phyloP scores from a whole-genome alignment of 768 basidiomycete species.

The Lyophyllum semitale region DNA sequence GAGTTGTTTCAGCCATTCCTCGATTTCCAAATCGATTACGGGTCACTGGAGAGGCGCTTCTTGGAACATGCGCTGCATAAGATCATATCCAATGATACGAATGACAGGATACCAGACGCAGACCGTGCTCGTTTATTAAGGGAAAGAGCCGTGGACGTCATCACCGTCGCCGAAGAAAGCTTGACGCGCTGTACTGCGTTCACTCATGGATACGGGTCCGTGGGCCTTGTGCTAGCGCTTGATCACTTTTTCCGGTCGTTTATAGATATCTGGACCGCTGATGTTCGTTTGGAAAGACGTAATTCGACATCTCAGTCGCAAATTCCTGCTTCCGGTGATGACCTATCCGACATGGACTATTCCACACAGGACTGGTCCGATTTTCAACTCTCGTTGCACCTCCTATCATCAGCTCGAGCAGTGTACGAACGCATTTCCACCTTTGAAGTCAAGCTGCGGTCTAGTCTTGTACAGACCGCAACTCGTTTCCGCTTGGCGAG shows the following conservation, averaged over 20 bases:
- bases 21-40: conserved; percentile 87
- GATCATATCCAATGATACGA: conserved; percentile 43
- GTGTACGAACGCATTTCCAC: conserved; percentile 64
- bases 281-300: conserved; percentile 42
- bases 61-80: conserved; percentile 61
- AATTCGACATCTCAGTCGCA: conserved; percentile 27
- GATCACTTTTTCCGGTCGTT: conserved; percentile 75
- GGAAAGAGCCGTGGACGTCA: conserved; percentile 76
- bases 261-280: conserved; percentile 61
- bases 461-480: conserved; percentile 59
- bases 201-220: conserved; percentile 87
- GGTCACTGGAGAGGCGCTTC: conserved; percentile 69
- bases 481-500: conserved; percentile 58
- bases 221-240: conserved; percentile 71
- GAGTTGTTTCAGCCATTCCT: conserved; percentile 93
- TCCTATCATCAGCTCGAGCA: conserved; percentile 78
- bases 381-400: conserved; percentile 81
- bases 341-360: conserved; percentile 83
- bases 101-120: conserved; percentile 35
- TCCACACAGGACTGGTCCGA: conserved; percentile 85
- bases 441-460: conserved; percentile 74
- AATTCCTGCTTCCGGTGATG: conserved; percentile 46
- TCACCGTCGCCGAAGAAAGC: conserved; percentile 79
- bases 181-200: conserved; percentile 73
- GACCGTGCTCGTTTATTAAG: conserved; percentile 68